These are phyloP conservation scores for Cyathus striatus DNA, from an alignment of 768 basidiomycete species.

Conservation along the genomic window DNA sequence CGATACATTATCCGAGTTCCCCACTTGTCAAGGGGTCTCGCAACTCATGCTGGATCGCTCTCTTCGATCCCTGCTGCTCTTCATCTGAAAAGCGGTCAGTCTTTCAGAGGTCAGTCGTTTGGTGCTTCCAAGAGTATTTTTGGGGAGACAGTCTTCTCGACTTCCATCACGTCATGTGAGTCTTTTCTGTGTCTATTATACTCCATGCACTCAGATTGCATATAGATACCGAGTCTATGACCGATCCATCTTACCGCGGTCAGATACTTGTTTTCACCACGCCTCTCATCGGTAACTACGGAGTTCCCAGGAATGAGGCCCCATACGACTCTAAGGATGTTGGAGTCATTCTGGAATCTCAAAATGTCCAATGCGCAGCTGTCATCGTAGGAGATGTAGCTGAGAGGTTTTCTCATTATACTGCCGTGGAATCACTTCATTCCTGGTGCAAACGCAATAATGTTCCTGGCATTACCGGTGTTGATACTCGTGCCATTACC, in stretches of 20 bases:
- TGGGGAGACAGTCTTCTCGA: conserved; percentile 98
- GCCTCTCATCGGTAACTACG: conserved; percentile 98
- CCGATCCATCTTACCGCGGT: conserved; percentile 96
- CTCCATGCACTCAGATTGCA: conserved; percentile 1
- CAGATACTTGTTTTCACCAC: conserved; percentile 99
- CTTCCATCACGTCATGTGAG: conserved; percentile 96
- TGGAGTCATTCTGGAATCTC: conserved; percentile 85
- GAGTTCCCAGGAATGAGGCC: conserved; percentile 79
- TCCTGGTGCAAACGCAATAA: conserved; percentile 90
- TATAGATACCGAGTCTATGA: conserved; percentile 99
- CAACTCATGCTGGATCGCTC: conserved; percentile 54
- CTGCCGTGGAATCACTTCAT: conserved; percentile 87
- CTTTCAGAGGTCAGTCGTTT: conserved; percentile 85
- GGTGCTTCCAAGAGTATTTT: conserved; percentile 83
- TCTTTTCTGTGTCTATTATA: conserved; percentile 9
- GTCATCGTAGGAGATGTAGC: conserved; percentile 94
- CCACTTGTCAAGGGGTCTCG: conserved; percentile 54
- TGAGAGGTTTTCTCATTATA: conserved; percentile 91
- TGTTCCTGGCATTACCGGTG: conserved; percentile 92
- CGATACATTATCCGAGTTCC: conserved; percentile 47
- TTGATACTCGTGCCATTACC: conserved; percentile 97
- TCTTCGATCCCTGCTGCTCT: conserved; percentile 68
- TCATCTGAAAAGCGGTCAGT: conserved; percentile 92
- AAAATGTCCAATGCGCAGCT: conserved; percentile 85
- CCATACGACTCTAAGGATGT: conserved; percentile 72